These are phyloP conservation scores for Grosmannia serpens DNA, from an alignment of 2,329 filamentous ascomycete genomes.

Conservation along the genomic window DNA sequence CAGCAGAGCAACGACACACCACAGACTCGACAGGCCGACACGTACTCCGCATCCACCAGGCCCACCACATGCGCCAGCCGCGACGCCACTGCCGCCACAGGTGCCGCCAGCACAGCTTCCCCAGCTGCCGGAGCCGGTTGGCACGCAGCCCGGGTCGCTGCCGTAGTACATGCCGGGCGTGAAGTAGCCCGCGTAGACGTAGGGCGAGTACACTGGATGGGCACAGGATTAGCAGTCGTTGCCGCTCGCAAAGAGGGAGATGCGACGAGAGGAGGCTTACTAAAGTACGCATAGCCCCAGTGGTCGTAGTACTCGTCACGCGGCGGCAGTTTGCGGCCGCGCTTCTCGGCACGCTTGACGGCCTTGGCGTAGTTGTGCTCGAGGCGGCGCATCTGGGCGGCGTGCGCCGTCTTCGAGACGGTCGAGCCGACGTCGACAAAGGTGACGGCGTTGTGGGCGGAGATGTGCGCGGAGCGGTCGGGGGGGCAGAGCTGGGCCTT, in stretches of 20 bases:
- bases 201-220: constrained; percentile 30
- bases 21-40: background rate
- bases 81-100: constrained; percentile 29
- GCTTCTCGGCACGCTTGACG: constrained; percentile 34
- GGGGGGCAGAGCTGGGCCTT: constrained; percentile 37
- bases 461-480: constrained; percentile 56
- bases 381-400: constrained; percentile 22
- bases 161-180: constrained; percentile 34
- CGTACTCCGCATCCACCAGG: constrained; percentile 24
- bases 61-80: constrained; percentile 31
- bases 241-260: background rate
- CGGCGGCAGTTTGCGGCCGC: constrained; percentile 34
- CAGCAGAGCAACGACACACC: background rate
- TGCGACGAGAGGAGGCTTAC: constrained; percentile 1
- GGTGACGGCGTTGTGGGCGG: constrained; percentile 56
- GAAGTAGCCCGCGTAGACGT: constrained; percentile 29
- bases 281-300: constrained; percentile 41
- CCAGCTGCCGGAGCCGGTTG: constrained; percentile 22
- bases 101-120: constrained; percentile 35
- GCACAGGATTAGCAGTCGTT: background rate
- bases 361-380: constrained; percentile 48
- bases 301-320: constrained; percentile 39
- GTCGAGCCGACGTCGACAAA: constrained; percentile 5
- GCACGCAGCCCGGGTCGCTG: constrained; percentile 25
- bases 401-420: constrained; percentile 21